These are phyloP conservation scores for Circinella minor DNA, from an alignment of 371 early-diverging fungal genomes.

Conservation along the genomic window DNA sequence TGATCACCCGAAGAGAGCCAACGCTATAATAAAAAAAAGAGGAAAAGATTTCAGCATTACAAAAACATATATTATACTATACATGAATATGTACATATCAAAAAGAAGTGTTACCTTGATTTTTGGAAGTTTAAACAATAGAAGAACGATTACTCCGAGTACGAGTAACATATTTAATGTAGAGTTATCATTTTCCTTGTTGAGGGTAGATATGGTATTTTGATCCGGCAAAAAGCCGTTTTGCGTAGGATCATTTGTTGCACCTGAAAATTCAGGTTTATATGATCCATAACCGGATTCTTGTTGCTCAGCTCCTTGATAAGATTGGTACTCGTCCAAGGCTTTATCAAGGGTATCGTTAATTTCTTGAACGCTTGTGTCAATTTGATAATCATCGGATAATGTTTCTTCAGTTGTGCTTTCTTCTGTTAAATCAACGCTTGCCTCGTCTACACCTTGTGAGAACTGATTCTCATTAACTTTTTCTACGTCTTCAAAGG, in stretches of 20 bases:
- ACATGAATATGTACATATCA: no score
- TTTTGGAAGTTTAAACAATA: conserved; percentile 13
- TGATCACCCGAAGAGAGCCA: conserved; percentile 9
- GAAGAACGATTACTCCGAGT: not conserved
- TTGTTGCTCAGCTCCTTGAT: not conserved
- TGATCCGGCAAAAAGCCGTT: conserved; percentile 10
- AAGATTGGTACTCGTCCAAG: conserved; percentile 3
- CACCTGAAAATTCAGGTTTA: not conserved
- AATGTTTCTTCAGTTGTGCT: not conserved
- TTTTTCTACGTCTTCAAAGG: not conserved
- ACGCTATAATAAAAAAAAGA: not conserved
- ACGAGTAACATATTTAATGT: conserved; percentile 11
- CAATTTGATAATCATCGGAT: conserved; percentile 13
- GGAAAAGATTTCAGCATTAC: not conserved
- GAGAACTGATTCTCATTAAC: not conserved
- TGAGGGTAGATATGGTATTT: not conserved
- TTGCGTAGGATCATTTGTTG: not conserved
- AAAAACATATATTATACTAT: no score
- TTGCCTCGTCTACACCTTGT: not conserved
- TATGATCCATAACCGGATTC: not conserved
- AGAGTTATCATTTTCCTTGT: conserved; percentile 6
- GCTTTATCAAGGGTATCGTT: conserved; percentile 18
- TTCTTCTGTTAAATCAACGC: not conserved
- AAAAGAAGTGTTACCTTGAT: conserved; percentile 15
- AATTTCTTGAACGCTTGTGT: conserved; percentile 12